Conservation (phyloP, 306 rosid species). For the Psophocarpus tetragonolobus region DNA sequence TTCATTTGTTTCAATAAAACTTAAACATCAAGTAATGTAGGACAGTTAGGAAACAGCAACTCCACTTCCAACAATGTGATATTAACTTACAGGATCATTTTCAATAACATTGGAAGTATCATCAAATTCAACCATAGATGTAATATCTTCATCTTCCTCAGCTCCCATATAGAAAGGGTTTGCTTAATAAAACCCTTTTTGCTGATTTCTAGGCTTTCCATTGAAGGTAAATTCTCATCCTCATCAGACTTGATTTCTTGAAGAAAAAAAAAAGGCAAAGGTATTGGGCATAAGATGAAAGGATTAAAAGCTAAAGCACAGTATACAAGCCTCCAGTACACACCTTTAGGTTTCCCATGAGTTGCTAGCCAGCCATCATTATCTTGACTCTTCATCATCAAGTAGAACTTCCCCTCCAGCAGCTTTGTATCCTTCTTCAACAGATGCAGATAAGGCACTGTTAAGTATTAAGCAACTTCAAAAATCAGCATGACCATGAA, state of each 20-base stretch:
- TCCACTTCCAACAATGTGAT: background rate
- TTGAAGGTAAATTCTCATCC: slow-evolving; percentile 82
- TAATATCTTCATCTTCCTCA: slow-evolving; percentile 85
- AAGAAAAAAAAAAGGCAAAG: background rate
- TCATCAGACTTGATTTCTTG: slow-evolving; percentile 67
- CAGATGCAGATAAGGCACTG: slow-evolving; percentile 92
- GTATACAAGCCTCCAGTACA: too few relatives aligned
- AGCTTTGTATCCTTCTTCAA: slow-evolving; percentile 97
- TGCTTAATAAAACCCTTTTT: slow-evolving; percentile 51
- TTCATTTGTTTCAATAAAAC: slow-evolving; percentile 15
- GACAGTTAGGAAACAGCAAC: background rate
- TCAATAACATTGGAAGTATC: slow-evolving; percentile 75
- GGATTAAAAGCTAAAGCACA: background rate
- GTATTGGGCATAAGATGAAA: slow-evolving; percentile 23
- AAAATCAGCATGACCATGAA: slow-evolving; percentile 26
- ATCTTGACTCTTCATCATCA: slow-evolving; percentile 90
- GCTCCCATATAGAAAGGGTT: slow-evolving; percentile 56
- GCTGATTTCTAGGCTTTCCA: slow-evolving; percentile 83
- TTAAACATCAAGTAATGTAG: background rate
- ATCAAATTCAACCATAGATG: slow-evolving; percentile 82
- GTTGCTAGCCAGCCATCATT: slow-evolving; percentile 98
- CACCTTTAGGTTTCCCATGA: slow-evolving; percentile 93
- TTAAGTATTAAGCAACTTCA: slow-evolving; percentile 29
- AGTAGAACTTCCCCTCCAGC: slow-evolving; percentile 91
- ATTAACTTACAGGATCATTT: slow-evolving; percentile 75